phyloP scores from a whole-genome alignment of 2,329 filamentous ascomycete genomes.

The Rhynchosporium graminicola region DNA sequence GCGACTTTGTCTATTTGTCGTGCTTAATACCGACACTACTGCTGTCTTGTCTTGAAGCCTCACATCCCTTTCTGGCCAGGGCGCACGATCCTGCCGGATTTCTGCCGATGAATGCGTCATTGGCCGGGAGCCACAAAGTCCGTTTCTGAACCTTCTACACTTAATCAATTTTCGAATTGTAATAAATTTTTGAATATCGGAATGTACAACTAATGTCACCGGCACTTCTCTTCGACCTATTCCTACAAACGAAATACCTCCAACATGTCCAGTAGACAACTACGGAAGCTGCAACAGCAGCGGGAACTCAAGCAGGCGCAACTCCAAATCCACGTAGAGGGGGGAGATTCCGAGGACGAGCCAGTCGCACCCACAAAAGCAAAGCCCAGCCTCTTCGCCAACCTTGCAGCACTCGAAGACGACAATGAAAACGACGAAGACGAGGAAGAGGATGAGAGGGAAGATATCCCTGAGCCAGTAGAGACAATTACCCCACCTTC shows the following conservation, averaged over 20 bases:
- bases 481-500: conserved; percentile 24
- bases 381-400: conserved; percentile 55
- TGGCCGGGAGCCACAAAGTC: conserved; percentile 18
- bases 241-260: too few relatives aligned
- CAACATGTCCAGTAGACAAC: conserved; percentile 41
- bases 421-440: conserved; percentile 43
- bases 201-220: too few relatives aligned
- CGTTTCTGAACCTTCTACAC: neutral
- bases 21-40: too few relatives aligned
- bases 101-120: conserved; percentile 33
- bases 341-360: conserved; percentile 38
- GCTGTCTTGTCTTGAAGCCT: too few relatives aligned
- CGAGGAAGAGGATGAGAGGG: conserved; percentile 37
- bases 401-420: conserved; percentile 49
- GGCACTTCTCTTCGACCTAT: too few relatives aligned
- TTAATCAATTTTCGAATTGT: too few relatives aligned
- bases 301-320: conserved; percentile 37
- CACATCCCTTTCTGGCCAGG: neutral
- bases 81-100: neutral
- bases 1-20: too few relatives aligned
- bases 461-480: conserved; percentile 40
- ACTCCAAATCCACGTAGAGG: conserved; percentile 28
- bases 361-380: conserved; percentile 40
- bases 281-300: conserved; percentile 42
- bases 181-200: too few relatives aligned